Evolutionary conservation across 2,329 filamentous ascomycete genomes (phyloP).

Genomic region (Dactylonectria estremocensis): DNA sequence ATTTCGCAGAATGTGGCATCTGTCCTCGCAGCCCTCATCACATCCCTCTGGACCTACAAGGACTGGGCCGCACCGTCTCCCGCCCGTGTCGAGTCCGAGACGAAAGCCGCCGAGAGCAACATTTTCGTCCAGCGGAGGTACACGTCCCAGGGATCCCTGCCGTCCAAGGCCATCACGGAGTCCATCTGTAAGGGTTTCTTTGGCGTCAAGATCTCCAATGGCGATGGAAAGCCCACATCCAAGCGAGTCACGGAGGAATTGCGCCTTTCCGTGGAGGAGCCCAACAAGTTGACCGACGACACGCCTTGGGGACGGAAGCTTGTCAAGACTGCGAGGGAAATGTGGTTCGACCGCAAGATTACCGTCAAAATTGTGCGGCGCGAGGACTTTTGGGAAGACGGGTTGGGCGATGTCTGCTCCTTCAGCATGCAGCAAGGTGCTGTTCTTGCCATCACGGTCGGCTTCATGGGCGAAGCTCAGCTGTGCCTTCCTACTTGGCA

Average conservation of each 20-base stretch:
- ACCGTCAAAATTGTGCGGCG: constrained; percentile 24
- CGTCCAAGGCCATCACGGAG: neutral
- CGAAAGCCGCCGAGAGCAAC: neutral
- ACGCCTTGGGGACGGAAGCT: constrained; percentile 10
- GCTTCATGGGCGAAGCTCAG: constrained; percentile 27
- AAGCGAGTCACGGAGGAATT: constrained; percentile 6
- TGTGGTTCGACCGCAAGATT: constrained; percentile 21
- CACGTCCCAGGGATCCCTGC: neutral
- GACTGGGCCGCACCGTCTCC: constrained; percentile 12
- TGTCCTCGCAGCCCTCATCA: constrained; percentile 28
- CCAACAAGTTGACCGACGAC: constrained; percentile 10
- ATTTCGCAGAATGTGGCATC: constrained; percentile 28
- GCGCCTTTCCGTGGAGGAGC: constrained; percentile 1
- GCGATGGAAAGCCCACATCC: constrained; percentile 15
- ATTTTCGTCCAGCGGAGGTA: constrained; percentile 13
- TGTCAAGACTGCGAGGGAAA: constrained; percentile 13
- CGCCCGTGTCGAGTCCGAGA: neutral
- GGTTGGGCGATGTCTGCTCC: constrained; percentile 12
- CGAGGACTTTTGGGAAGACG: constrained; percentile 18
- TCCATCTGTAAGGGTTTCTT: constrained; percentile 10
- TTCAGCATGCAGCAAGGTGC: constrained; percentile 8
- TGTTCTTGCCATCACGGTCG: constrained; percentile 12
- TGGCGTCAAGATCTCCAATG: constrained; percentile 18
- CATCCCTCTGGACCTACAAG: constrained; percentile 29
- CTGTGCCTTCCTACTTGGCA: constrained; percentile 25